Base-by-base conservation (phyloP, 2,329 filamentous ascomycete genomes). In the Colletotrichum paranaense region DNA sequence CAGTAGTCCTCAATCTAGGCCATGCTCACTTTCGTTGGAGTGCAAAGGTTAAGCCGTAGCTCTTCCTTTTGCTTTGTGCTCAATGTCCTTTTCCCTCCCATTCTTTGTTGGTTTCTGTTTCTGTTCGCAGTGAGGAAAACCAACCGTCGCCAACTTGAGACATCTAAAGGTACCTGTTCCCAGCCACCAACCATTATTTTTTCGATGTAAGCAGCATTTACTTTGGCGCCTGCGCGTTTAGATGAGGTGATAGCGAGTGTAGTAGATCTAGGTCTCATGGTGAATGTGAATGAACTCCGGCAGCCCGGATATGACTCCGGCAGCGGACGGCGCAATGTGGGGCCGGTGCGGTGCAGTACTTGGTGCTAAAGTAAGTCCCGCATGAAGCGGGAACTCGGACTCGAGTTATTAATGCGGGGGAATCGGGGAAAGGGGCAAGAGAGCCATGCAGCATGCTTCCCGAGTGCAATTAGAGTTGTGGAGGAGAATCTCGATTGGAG, bases 291-390 rank as follows among this genome's bases (percentile, higher is more conserved):
- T 22, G 32, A 46, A 24, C 12, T 22, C 46, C 70, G 70, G 67
- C 64, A n/a, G 35, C 30, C 46, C 70, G 70, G 67, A 65, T 26
- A 52, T 56, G 60, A 60, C 55, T 52, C 67, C 70, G 70, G 70
- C 35, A 46, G 49, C 26, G 32, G n/a, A 22, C 63, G 67, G 67
- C 59, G 30, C 46, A 56, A 30, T 30, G 60, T 69, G 60, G 70
- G 67, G 16, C 70, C 60, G 56, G 60, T 19, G 24, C 16, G 52
- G 24, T 52, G 24, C 28, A 52, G 26, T 28, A 8, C 56, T 46
- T 49, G 26, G 19, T 49, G 42, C 55, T 56, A 70, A 56, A 62
- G 46, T 57, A 24, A 19, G 16, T 9, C 22, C 30, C 24, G 46
- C 30, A 28, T 28, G 11, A 30, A 35, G 59, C 59, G 24, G 12